Percentiles rank a stretch among this genome's conserved stretches.
These are phyloP conservation scores for Penicillium sp. DNA, from an alignment of 2,329 filamentous ascomycete species.

Conservation along the genomic window DNA sequence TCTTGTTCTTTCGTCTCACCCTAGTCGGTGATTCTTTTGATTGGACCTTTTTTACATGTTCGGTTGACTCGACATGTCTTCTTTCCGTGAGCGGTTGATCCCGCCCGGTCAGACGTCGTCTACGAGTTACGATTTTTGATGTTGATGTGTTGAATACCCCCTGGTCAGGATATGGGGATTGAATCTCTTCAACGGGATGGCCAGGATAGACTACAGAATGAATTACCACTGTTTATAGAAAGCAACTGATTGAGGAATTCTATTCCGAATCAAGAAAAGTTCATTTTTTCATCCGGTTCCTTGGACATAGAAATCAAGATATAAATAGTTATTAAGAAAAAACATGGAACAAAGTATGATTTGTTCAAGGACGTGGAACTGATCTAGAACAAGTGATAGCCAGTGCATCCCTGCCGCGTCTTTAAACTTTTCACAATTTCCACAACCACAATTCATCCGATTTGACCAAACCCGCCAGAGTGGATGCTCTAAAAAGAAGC, in stretches of 20 bases:
- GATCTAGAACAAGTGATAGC: constrained; percentile 19
- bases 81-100: constrained; percentile 3
- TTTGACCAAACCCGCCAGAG: neutral
- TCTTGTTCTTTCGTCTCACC: constrained; percentile 7
- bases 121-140: constrained; percentile 21
- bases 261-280: neutral
- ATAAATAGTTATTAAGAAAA: neutral
- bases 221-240: neutral
- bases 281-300: neutral
- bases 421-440: neutral
- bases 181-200: constrained; percentile 10
- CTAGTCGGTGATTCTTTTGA: constrained; percentile 7
- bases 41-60: constrained; percentile 16
- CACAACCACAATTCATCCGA: neutral
- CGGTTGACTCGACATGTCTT: constrained; percentile 21
- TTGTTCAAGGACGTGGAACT: constrained; percentile 1
- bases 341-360: neutral
- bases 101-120: constrained; percentile 14
- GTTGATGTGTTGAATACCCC: constrained; percentile 19
- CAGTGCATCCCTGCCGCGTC: constrained; percentile 3
- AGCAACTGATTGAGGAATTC: neutral
- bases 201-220: constrained; percentile 14
- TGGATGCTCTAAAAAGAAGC: neutral
- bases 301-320: neutral
- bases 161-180: constrained; percentile 5